These are phyloP conservation scores for Rhizopus stolonifer DNA, from an alignment of 371 early-diverging fungal species.

Conservation along the genomic window DNA sequence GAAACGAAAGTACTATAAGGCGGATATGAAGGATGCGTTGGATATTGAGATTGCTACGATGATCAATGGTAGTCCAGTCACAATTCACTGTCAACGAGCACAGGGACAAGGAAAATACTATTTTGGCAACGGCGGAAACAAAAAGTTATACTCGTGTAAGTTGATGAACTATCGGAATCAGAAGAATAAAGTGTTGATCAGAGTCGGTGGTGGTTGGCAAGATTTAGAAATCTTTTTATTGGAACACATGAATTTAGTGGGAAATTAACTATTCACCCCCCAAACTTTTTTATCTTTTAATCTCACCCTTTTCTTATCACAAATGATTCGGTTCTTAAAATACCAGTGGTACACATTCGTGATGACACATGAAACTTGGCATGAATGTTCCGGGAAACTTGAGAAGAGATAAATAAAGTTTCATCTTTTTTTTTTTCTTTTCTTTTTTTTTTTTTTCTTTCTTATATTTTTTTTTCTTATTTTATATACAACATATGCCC, in stretches of 20 bases:
- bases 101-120: slow-evolving; percentile 56
- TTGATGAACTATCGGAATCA: slow-evolving; percentile 46
- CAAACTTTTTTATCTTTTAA: slow-evolving; percentile 37
- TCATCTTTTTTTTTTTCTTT: neutral
- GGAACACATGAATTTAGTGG: slow-evolving; percentile 36
- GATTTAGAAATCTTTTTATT: slow-evolving; percentile 62
- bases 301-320: slow-evolving; percentile 51
- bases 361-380: slow-evolving; percentile 28
- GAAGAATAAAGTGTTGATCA: slow-evolving; percentile 58
- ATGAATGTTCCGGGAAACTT: slow-evolving; percentile 11
- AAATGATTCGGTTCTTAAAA: neutral
- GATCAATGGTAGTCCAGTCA: slow-evolving; percentile 53
- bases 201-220: slow-evolving; percentile 70
- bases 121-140: slow-evolving; percentile 58
- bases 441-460: slow-evolving; percentile 11
- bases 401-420: slow-evolving; percentile 9
- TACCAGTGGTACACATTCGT: slow-evolving; percentile 3
- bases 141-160: slow-evolving; percentile 50
- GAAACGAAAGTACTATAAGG: slow-evolving; percentile 39
- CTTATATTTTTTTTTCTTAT: slow-evolving; percentile 8
- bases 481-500: slow-evolving; percentile 2
- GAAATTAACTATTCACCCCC: slow-evolving; percentile 10
- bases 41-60: slow-evolving; percentile 61
- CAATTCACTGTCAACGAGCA: slow-evolving; percentile 47
- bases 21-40: slow-evolving; percentile 50